These are phyloP conservation scores for Discostella stelligeroides DNA, from an alignment of 108 stramenopile genomes.

Conservation along the genomic window DNA sequence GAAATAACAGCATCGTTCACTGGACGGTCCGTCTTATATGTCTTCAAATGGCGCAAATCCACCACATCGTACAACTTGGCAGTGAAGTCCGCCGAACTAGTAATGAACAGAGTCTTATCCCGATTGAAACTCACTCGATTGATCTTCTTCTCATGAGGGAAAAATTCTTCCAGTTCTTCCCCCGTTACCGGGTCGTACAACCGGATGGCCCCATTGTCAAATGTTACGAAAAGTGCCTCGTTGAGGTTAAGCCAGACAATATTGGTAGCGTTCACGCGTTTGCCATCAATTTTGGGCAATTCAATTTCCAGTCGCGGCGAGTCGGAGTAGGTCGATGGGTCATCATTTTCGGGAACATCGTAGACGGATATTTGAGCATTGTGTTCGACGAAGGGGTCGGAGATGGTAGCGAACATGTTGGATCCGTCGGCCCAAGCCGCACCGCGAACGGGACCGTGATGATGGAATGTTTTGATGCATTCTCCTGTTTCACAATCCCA, in stretches of 20 bases:
- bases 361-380: conserved; percentile 91
- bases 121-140: conserved; percentile 91
- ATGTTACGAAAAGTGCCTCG: conserved; percentile 89
- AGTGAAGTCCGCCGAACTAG: conserved; percentile 93
- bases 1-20: conserved; percentile 98
- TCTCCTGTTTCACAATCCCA: conserved; percentile 95
- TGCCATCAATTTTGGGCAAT: conserved; percentile 74
- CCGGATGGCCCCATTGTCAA: conserved; percentile 92
- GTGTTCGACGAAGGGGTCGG: conserved; percentile 95
- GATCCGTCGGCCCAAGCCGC: conserved; percentile 94
- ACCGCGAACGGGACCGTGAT: conserved; percentile 92
- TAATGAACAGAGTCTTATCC: conserved; percentile 95
- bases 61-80: conserved; percentile 94
- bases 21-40: conserved; percentile 96
- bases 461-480: conserved; percentile 80
- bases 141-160: conserved; percentile 92
- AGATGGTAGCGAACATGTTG: conserved; percentile 92
- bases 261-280: conserved; percentile 86
- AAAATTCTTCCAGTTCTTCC: conserved; percentile 75
- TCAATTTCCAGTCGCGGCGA: conserved; percentile 84
- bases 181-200: conserved; percentile 92
- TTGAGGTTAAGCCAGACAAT: conserved; percentile 91
- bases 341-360: conserved; percentile 73
- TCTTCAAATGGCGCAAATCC: conserved; percentile 86
- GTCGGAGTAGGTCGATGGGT: conserved; percentile 51